Conservation (phyloP, 306 rosid genomes). For the cucumber (Cucumis sativus) region Cucumber_9930_V3 NC_026655.2:26137501-26138000, state of each 20-base stretch:
- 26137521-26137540: too few relatives aligned
- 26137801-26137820: constrained; percentile 58
- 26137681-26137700: background rate
- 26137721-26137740: constrained; percentile 93
- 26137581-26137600: too few relatives aligned
- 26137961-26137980: constrained; percentile 64
- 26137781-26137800: constrained; percentile 86
- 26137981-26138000: constrained; percentile 59
- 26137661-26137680: background rate
- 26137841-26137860: constrained; percentile 90
- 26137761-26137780: constrained; percentile 92
- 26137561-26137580: too few relatives aligned
- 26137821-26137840: constrained; percentile 96
- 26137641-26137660: too few relatives aligned
- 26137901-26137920: background rate
- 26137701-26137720: constrained; percentile 56
- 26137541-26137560: too few relatives aligned
- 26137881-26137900: background rate
- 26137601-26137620: too few relatives aligned
- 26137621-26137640: too few relatives aligned
- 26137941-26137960: constrained; percentile 7
- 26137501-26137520: too few relatives aligned
- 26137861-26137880: constrained; percentile 9
- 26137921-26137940: background rate
- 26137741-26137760: constrained; percentile 83